Evolutionary conservation across 2,329 filamentous ascomycete genomes (phyloP).

Genomic region (Chrysoporthe cubensis): DNA sequence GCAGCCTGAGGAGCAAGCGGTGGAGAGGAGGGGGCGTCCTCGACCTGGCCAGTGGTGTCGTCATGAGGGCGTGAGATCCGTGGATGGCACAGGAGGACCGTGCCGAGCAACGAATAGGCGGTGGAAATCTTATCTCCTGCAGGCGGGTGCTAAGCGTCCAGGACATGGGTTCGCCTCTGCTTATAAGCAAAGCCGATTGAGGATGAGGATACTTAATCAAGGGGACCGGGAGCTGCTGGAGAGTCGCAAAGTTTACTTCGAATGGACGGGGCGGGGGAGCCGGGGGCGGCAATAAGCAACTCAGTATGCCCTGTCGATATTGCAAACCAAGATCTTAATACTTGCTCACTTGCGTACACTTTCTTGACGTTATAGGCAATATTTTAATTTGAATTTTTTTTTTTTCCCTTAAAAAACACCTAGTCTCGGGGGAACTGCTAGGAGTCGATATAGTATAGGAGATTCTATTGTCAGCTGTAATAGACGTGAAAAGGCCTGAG

Average conservation of each 20-base stretch:
- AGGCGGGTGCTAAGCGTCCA: not conserved
- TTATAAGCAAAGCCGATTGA: not conserved
- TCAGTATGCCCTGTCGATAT: not conserved
- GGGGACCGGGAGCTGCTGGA: not conserved
- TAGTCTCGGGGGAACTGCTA: too few relatives aligned
- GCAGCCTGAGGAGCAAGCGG: not conserved
- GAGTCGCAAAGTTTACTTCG: not conserved
- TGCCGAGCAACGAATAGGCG: slow-evolving; percentile 9
- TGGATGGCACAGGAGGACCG: not conserved
- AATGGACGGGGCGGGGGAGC: not conserved
- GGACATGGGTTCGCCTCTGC: not conserved
- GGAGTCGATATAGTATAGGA: not conserved
- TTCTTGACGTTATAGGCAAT: not conserved
- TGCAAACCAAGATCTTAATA: not conserved
- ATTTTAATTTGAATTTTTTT: too few relatives aligned
- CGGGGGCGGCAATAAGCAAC: not conserved
- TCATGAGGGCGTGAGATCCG: slow-evolving; percentile 5
- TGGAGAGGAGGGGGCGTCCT: not conserved
- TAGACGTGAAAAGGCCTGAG: not conserved
- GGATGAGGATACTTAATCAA: not conserved
- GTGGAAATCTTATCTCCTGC: slow-evolving; percentile 9
- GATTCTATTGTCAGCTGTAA: not conserved
- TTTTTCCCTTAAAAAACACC: too few relatives aligned
- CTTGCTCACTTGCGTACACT: not conserved
- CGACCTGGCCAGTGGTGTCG: slow-evolving; percentile 7